A percentile compares a stretch with the other conserved stretches of the same genome.
Evolutionary conservation across 108 stramenopile species (phyloP).

Genomic region (Schizochytrium sp.): DNA sequence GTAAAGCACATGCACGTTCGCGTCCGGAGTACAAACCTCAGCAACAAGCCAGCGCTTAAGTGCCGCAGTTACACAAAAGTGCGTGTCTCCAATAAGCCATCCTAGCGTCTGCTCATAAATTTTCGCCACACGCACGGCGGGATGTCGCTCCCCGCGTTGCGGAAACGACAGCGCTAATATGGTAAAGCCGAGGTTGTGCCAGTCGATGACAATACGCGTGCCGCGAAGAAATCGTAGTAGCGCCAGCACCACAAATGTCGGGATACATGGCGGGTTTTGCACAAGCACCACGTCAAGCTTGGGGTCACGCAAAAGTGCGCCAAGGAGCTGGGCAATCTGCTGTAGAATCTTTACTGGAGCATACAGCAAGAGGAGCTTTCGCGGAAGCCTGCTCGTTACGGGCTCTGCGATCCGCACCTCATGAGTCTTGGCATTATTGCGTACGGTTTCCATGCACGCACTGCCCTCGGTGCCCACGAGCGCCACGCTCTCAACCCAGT

Average conservation of each 20-base stretch:
- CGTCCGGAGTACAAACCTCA: constrained; percentile 44
- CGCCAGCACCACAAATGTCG: constrained; percentile 62
- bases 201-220: constrained; percentile 76
- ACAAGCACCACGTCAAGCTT: constrained; percentile 59
- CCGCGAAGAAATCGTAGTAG: constrained; percentile 22
- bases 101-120: constrained; percentile 62
- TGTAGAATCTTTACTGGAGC: constrained; percentile 31
- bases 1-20: constrained; percentile 54
- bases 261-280: constrained; percentile 94
- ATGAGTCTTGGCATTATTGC: constrained; percentile 18
- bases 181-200: constrained; percentile 96
- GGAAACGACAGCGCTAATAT: constrained; percentile 57
- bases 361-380: background rate
- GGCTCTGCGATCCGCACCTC: background rate
- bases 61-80: constrained; percentile 80
- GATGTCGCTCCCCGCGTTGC: background rate
- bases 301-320: constrained; percentile 32
- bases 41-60: constrained; percentile 71
- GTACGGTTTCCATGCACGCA: constrained; percentile 26
- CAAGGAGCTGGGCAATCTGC: constrained; percentile 47
- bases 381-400: background rate
- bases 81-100: constrained; percentile 56
- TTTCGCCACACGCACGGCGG: constrained; percentile 27
- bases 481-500: constrained; percentile 22
- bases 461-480: constrained; percentile 44